Base-by-base conservation (phyloP, 2,329 filamentous ascomycete genomes). In the Cladosporium cucumerinum region DNA sequence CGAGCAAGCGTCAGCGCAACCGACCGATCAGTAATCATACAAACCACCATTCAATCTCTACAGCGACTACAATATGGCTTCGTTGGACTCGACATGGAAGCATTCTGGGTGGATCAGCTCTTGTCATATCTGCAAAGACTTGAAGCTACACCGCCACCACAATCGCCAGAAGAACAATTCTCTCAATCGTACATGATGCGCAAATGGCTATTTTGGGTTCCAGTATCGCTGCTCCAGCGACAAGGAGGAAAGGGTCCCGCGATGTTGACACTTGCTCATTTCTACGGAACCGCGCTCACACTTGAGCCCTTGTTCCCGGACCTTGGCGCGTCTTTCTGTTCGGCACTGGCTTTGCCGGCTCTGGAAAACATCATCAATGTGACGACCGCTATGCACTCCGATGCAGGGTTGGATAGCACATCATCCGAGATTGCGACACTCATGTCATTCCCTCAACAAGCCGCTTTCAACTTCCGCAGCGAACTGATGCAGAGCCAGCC, bases 141-240 rank as follows among this genome's bases (percentile, higher is more conserved):
- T 36, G 72, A 78, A 65, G 71, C 72, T 32, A 78, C 80, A 2
- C 74, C 70, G 30, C 75, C 80, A 36, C 75, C 81, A 18, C 77
- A 79, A 60, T 78, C 78, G 2, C 87, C 93, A 26, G 89, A 92
- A 68, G 88, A 96, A 74, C 92, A 96, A 74, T 98, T 97, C 75
- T 90, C 93, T 73, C 90, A 93, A 69, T 86, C 98, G 12, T 93
- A 96, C 69, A 89, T 92, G 11, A 85, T 99, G 66, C 86, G 93
- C 63, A 91, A 91, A 71, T 97, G 94, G 93, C 86, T 98, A 18
- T 97, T 98, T 79, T 98, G 94, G 93, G 87, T 97, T 63, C 95
- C 95, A 0, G 88, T 97, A 36, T 87, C 88, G 69, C 89, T 93
- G 71, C 84, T 97, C 28, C 89, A 94, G 75, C 87, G 88, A 69